Conservation (phyloP, 257 asterid genomes). For the Capsicum baccatum region DNA sequence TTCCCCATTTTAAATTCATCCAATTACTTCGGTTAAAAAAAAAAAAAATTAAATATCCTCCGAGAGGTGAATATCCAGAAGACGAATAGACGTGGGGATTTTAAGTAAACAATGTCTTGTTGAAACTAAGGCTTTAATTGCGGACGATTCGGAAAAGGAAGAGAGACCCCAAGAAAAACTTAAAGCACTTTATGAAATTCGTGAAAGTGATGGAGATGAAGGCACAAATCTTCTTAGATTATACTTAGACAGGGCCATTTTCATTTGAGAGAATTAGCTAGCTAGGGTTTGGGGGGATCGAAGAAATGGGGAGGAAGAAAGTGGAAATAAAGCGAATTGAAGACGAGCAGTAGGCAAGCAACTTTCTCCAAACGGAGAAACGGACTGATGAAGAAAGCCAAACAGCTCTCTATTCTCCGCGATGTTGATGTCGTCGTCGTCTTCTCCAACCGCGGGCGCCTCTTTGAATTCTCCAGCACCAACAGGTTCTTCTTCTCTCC, state of each 20-base stretch:
- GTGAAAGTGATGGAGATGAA: constrained; percentile 18
- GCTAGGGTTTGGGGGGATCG: constrained; percentile 7
- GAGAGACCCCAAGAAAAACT: constrained; percentile 10
- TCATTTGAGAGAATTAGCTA: background rate
- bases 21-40: background rate
- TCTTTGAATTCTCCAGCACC: constrained; percentile 51
- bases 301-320: constrained; percentile 35
- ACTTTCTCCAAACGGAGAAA: constrained; percentile 37
- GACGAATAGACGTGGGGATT: constrained; percentile 47
- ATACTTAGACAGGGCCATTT: background rate
- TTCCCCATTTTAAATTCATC: background rate
- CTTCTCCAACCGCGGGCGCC: constrained; percentile 62
- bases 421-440: constrained; percentile 59
- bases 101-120: constrained; percentile 50
- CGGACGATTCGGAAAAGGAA: constrained; percentile 53
- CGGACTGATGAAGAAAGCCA: constrained; percentile 35
- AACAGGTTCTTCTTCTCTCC: constrained; percentile 45
- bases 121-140: constrained; percentile 48
- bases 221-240: background rate
- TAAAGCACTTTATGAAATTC: constrained; percentile 16
- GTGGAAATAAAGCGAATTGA: constrained; percentile 35
- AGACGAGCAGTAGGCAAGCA: constrained; percentile 35
- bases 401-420: constrained; percentile 54
- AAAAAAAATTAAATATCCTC: background rate
- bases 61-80: background rate